Evolutionary conservation across 192 early-diverging fungal genomes (phyloP).

Genomic region (Radiomyces spectabilis): DNA sequence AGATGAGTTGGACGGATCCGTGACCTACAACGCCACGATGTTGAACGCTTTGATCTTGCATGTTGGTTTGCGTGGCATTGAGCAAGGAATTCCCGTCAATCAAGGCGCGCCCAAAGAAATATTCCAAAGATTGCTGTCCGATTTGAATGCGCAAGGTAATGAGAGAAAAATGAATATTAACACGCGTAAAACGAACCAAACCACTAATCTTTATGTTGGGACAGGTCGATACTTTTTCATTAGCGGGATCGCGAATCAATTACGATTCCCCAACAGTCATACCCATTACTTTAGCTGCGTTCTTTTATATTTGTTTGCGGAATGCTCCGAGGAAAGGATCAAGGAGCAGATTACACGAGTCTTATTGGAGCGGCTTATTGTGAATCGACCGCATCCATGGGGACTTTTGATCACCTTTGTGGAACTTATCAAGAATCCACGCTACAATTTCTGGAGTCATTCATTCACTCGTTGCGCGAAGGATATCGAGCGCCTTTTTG

Average conservation of each 20-base stretch:
- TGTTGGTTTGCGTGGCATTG: slow-evolving; percentile 74
- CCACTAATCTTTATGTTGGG: neutral
- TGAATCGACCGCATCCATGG: slow-evolving; percentile 96
- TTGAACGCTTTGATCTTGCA: slow-evolving; percentile 88
- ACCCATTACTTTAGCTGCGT: slow-evolving; percentile 90
- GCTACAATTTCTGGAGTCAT: slow-evolving; percentile 51
- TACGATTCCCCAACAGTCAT: slow-evolving; percentile 94
- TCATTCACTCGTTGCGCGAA: slow-evolving; percentile 58
- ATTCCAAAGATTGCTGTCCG: slow-evolving; percentile 68
- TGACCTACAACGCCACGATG: slow-evolving; percentile 68
- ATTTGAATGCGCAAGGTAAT: slow-evolving; percentile 71
- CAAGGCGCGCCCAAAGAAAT: slow-evolving; percentile 73
- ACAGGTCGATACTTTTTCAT: slow-evolving; percentile 75
- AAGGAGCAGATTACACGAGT: slow-evolving; percentile 93
- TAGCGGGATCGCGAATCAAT: slow-evolving; percentile 90
- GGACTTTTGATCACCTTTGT: slow-evolving; percentile 95
- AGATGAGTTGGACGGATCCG: slow-evolving; percentile 20
- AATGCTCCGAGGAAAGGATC: slow-evolving; percentile 62
- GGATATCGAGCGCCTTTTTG: slow-evolving; percentile 74
- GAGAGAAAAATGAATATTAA: neutral
- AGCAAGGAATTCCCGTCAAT: slow-evolving; percentile 37
- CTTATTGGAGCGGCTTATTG: slow-evolving; percentile 90
- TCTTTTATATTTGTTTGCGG: slow-evolving; percentile 79
- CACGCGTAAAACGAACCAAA: neutral
- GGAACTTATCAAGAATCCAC: slow-evolving; percentile 87